Evolutionary conservation across 345 rosid genomes (phyloP).

Genomic region (Sapria himalayana): DNA sequence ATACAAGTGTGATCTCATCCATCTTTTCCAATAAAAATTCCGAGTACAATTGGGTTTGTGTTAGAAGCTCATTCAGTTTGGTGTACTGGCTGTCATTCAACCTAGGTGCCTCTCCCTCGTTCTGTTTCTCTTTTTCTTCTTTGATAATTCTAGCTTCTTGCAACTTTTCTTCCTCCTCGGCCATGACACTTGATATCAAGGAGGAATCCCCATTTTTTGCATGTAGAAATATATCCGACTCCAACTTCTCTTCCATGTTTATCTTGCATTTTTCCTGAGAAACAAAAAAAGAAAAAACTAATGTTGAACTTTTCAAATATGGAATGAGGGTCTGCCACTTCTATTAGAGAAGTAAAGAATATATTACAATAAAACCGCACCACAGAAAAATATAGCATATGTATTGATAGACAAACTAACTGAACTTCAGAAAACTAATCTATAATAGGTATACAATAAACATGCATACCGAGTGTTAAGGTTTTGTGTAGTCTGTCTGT

Average conservation of each 20-base stretch:
- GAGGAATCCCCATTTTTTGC: slow-evolving; percentile 34
- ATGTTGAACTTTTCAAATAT: too few relatives aligned
- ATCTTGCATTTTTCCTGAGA: slow-evolving; percentile 8
- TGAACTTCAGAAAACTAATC: too few relatives aligned
- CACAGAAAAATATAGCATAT: too few relatives aligned
- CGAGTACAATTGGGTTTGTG: slow-evolving; percentile 60
- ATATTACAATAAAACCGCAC: too few relatives aligned
- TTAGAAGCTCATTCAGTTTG: slow-evolving; percentile 61
- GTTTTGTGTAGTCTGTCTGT: too few relatives aligned
- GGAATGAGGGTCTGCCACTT: too few relatives aligned
- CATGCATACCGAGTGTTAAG: too few relatives aligned
- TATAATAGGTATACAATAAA: too few relatives aligned
- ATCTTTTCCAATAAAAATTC: slow-evolving; percentile 81
- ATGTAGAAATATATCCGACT: slow-evolving; percentile 17
- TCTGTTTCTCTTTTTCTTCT: slow-evolving; percentile 15
- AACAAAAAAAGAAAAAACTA: not conserved
- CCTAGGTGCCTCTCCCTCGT: slow-evolving; percentile 15
- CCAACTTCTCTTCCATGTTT: slow-evolving; percentile 6
- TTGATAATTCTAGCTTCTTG: slow-evolving; percentile 24
- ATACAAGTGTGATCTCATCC: slow-evolving; percentile 59
- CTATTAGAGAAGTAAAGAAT: too few relatives aligned
- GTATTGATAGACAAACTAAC: too few relatives aligned
- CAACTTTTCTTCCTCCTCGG: slow-evolving; percentile 49
- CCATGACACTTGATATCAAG: slow-evolving; percentile 31
- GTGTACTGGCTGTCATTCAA: slow-evolving; percentile 40